Base-by-base conservation (phyloP, 805 yeast genomes). In the Priceomyces haplophilus region DNA sequence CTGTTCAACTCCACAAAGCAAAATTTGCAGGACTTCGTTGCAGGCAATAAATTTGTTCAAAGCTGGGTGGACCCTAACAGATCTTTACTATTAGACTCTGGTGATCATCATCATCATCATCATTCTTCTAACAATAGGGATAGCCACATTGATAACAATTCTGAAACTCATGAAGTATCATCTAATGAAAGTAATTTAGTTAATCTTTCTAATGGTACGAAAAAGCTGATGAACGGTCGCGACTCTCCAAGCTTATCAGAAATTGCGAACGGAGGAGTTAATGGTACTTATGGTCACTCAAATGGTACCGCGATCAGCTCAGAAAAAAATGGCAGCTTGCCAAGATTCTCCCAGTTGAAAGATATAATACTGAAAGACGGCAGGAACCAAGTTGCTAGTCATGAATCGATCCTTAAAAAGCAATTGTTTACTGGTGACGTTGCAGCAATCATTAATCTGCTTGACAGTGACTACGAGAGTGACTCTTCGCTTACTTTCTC, bases 281-380 rank as follows among this genome's bases (percentile, higher is more conserved):
- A 40, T 25, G 44, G 48, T 8, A 27, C 33, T 10, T 36, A 41
- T 35, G 37, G 18, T 17, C 43, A 16, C 12, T 31, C 39, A 2
- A 44, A 43, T 35, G 41, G 43, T 7, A 55, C 65, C 7, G 37
- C 37, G 12, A 52, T 59, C 7, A 40, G 41, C 3, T 54, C 48
- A 19, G 46, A 47, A 18, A 47, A 34, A 11, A 50, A 42, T 24
- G 21, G 35, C 7, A 52, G 52, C 33, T 47, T 65, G 1, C 69
- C 71, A 0, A 61, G 61, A 44, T 68, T 68, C 0, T 46, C 61
- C n/a, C 74, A 71, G 34, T 56, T 71, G 45, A 64, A 65, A 38
- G 65, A 63, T 13, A 58, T 56, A 12, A 48, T 62, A 32, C 41
- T 41, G 34, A 32, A 23, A 12, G 34, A 31, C 15, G 38, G 40